phyloP scores from a whole-genome alignment of 2,329 filamentous ascomycete species.

The Tolypocladium inflatum region DNA sequence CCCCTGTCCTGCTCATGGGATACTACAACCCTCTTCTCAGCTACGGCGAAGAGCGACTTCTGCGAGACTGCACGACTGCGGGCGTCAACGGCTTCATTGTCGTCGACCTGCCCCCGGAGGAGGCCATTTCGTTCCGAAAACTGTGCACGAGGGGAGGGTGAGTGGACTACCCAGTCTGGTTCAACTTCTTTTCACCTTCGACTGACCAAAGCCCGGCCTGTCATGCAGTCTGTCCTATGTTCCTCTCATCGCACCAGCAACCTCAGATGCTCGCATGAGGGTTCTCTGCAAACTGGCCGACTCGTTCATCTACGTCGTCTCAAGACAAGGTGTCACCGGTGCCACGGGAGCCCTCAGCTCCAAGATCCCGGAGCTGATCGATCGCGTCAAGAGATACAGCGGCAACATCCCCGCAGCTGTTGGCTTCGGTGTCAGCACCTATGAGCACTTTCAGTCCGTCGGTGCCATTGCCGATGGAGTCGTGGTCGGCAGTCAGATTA shows the following conservation, averaged over 20 bases:
- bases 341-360: conserved; percentile 75
- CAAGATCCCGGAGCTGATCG: conserved; percentile 71
- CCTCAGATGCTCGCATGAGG: conserved; percentile 88
- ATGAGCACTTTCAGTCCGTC: conserved; percentile 85
- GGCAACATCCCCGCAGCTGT: conserved; percentile 85
- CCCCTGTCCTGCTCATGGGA: conserved; percentile 89
- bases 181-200: neutral
- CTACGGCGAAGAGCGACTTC: conserved; percentile 85
- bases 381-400: conserved; percentile 84
- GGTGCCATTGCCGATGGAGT: conserved; percentile 82
- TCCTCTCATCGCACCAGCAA: conserved; percentile 90
- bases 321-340: conserved; percentile 92
- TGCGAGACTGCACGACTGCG: conserved; percentile 73
- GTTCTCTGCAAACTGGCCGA: conserved; percentile 93
- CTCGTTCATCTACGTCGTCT: conserved; percentile 98
- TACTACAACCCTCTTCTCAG: conserved; percentile 96
- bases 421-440: conserved; percentile 91
- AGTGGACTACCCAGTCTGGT: conserved; percentile 17
- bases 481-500: conserved; percentile 92
- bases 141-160: conserved; percentile 69
- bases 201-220: neutral
- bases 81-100: conserved; percentile 96
- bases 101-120: conserved; percentile 90
- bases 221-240: conserved; percentile 72
- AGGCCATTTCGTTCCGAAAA: conserved; percentile 85